A percentile compares a stretch with the other conserved stretches of the same genome.
Evolutionary conservation across 2,329 filamentous ascomycete species (phyloP).

Genomic region (Exophiala viscosa): DNA sequence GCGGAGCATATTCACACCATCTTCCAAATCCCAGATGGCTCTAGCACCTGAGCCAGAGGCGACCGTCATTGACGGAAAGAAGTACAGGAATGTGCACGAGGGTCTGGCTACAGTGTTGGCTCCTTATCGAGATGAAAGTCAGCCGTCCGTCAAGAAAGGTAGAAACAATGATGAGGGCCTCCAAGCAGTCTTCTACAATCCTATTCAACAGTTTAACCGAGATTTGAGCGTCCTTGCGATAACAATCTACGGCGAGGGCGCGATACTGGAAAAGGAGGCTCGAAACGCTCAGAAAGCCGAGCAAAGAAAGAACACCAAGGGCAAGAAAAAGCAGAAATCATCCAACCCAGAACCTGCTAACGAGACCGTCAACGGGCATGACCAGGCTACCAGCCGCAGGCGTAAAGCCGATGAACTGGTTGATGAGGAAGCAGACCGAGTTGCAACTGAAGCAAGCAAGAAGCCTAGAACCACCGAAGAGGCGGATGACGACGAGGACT

Average conservation of each 20-base stretch:
- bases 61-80: slow-evolving; percentile 46
- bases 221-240: slow-evolving; percentile 92
- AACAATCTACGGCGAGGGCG: slow-evolving; percentile 76
- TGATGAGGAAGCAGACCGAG: slow-evolving; percentile 6
- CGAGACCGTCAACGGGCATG: slow-evolving; percentile 1
- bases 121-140: slow-evolving; percentile 47
- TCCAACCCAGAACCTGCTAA: neutral
- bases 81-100: slow-evolving; percentile 62
- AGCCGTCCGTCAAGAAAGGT: slow-evolving; percentile 35
- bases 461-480: slow-evolving; percentile 8
- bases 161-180: slow-evolving; percentile 59
- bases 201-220: slow-evolving; percentile 97
- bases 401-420: slow-evolving; percentile 30
- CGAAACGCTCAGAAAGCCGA: slow-evolving; percentile 32
- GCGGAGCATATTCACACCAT: slow-evolving; percentile 1
- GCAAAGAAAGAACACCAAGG: slow-evolving; percentile 36
- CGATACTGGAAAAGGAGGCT: slow-evolving; percentile 51
- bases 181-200: slow-evolving; percentile 92
- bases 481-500: slow-evolving; percentile 13
- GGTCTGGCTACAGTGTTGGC: slow-evolving; percentile 66
- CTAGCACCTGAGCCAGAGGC: slow-evolving; percentile 1
- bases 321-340: slow-evolving; percentile 35
- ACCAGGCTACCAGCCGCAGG: slow-evolving; percentile 23
- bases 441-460: slow-evolving; percentile 6
- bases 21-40: slow-evolving; percentile 10